Evolutionary conservation across 192 early-diverging fungal species (phyloP).

Genomic region (Geranomyces michiganensis): DNA sequence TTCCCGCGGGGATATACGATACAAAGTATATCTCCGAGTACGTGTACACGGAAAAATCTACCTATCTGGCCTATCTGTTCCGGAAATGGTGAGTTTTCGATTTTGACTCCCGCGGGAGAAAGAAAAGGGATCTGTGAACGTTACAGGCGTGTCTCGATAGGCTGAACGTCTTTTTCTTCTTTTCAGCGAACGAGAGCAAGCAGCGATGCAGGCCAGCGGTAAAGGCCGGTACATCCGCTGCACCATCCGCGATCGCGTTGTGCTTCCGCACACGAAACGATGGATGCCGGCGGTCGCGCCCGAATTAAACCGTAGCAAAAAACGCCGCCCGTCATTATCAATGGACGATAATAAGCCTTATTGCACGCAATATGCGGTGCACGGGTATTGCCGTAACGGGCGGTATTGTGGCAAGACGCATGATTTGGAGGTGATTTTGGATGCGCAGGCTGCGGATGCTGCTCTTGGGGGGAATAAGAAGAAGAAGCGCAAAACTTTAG

Average conservation of each 20-base stretch:
- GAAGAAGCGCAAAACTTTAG: neutral
- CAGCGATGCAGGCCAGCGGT: neutral
- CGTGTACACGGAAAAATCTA: constrained; percentile 61
- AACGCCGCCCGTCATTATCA: constrained; percentile 11
- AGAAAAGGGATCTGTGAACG: too few relatives aligned
- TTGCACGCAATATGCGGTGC: constrained; percentile 84
- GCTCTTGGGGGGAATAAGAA: neutral
- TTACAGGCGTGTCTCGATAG: too few relatives aligned
- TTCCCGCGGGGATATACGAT: constrained; percentile 86
- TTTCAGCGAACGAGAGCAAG: constrained; percentile 39
- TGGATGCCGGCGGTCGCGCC: neutral
- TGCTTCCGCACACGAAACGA: neutral
- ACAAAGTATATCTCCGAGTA: constrained; percentile 87
- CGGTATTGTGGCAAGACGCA: constrained; percentile 74
- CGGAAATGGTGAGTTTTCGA: constrained; percentile 51
- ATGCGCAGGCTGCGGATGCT: constrained; percentile 37
- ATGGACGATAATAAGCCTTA: constrained; percentile 52
- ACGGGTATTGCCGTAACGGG: constrained; percentile 77
- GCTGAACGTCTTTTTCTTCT: too few relatives aligned
- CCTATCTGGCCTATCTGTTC: constrained; percentile 73
- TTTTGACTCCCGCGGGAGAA: neutral
- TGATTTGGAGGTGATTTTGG: constrained; percentile 86
- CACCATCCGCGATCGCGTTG: constrained; percentile 35
- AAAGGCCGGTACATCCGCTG: constrained; percentile 12
- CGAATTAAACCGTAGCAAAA: neutral